phyloP scores from a whole-genome alignment of 768 basidiomycete species.

The Hygrophoropsis aurantiaca region DNA sequence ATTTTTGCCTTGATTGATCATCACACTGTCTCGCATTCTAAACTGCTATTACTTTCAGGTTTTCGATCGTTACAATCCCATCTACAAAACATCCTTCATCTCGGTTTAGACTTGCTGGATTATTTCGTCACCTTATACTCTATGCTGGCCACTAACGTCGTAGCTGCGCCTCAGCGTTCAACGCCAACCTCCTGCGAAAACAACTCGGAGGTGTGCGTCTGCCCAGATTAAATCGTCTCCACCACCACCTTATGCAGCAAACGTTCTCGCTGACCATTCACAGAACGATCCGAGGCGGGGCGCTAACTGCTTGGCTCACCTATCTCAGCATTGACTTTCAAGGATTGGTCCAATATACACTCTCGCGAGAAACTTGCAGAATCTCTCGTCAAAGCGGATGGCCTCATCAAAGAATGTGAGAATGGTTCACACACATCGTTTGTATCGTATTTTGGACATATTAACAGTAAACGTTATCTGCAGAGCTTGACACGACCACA shows the following conservation, averaged over 20 bases:
- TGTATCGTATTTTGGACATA: constrained; percentile 1
- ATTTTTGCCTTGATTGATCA: not conserved
- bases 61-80: not conserved
- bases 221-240: constrained; percentile 39
- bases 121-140: constrained; percentile 20
- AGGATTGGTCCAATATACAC: constrained; percentile 58
- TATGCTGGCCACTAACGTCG: constrained; percentile 35
- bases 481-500: constrained; percentile 69
- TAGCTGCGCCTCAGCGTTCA: constrained; percentile 52
- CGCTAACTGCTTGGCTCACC: constrained; percentile 38
- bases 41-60: not conserved
- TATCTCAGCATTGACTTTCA: constrained; percentile 29
- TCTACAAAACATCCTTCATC: not conserved
- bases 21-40: constrained; percentile 10
- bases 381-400: constrained; percentile 70
- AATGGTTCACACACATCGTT: constrained; percentile 55
- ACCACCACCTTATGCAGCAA: constrained; percentile 59
- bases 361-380: constrained; percentile 74
- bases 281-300: constrained; percentile 25
- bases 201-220: constrained; percentile 50
- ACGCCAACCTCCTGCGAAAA: constrained; percentile 70
- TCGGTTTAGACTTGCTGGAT: constrained; percentile 31
- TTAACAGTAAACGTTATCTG: constrained; percentile 8
- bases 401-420: constrained; percentile 74
- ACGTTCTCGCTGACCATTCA: constrained; percentile 32